Evolutionary conservation across 1,284 basidiomycete species (phyloP), one percentile per base, ranked within the genome.

Genomic region (Ganoderma boninense): DNA sequence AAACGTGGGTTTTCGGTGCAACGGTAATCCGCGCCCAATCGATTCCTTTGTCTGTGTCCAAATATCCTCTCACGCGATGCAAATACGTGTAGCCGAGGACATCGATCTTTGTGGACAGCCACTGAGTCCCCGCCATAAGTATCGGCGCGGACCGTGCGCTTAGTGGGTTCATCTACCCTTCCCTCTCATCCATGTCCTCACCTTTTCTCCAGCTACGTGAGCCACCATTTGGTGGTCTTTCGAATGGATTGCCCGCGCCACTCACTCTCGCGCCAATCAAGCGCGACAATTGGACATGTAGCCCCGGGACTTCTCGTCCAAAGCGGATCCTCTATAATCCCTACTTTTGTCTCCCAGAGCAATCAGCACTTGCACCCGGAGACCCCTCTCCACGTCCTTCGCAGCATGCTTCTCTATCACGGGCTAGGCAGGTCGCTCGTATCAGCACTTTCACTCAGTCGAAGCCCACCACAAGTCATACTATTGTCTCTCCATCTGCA

Each of bases 31-130:
- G n/a, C 7, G 18, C 20, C 46, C 11, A 23, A 49, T 23, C n/a
- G 46, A 49, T 13, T 11, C 46, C 46, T 49, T 49, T 49, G 46
- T 49, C 46, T n/a, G 7, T 23, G 2, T 10, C n/a, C 46, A 49
- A 49, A 8, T 23, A 23, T 23, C n/a, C 46, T 49, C 46, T 10
- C 46, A 23, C 46, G 8, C n/a, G n/a, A 49, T 4, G n/a, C n/a
- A 49, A 46, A 46, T 46, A 46, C 20, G 44, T 46, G 20, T 46
- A 18, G 2, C 46, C 2, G 10, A 49, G n/a, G 46, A 49, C n/a
- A 49, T 49, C 46, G 46, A 49, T 49, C 46, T 49, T 49, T 49
- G 46, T 49, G n/a, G n/a, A 49, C n/a, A 18, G 46, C 46, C 46
- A 49, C 46, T 49, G 8, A 10, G n/a, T 11, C 10, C n/a, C 7